Conservation (phyloP, 257 asterid genomes). For the Linderniella brevidens region DNA sequence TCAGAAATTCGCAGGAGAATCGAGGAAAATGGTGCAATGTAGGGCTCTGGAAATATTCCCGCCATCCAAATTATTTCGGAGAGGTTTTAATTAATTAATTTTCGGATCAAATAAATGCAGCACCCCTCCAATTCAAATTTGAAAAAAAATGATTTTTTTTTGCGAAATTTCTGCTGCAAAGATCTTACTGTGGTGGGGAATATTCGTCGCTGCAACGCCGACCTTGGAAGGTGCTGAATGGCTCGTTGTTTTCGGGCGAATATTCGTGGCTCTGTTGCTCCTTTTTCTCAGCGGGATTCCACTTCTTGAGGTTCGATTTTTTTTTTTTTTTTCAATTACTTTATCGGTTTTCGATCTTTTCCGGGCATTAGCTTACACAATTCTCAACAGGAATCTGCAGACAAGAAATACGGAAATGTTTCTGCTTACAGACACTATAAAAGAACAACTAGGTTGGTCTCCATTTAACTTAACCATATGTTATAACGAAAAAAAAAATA, state of each 20-base stretch:
- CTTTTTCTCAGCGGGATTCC: conserved; percentile 91
- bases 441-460: conserved; percentile 54
- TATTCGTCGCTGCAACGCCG: conserved; percentile 85
- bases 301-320: conserved; percentile 50
- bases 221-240: conserved; percentile 57
- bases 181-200: conserved; percentile 98
- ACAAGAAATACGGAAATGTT: conserved; percentile 54
- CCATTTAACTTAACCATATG: background rate
- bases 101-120: too few relatives aligned
- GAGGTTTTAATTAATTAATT: conserved; percentile 38
- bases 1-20: conserved; percentile 53
- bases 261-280: conserved; percentile 55
- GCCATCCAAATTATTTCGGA: conserved; percentile 96
- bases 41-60: conserved; percentile 89
- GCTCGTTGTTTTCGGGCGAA: conserved; percentile 80
- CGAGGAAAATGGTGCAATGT: conserved; percentile 74
- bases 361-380: background rate
- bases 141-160: too few relatives aligned
- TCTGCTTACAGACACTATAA: conserved; percentile 53
- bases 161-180: conserved; percentile 5
- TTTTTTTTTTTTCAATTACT: background rate
- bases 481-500: background rate
- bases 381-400: conserved; percentile 53
- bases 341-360: background rate
- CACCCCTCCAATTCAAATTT: too few relatives aligned